Evolutionary conservation across 2,329 filamentous ascomycete genomes (phyloP).

Genomic region (Capronia epimyces): DNA sequence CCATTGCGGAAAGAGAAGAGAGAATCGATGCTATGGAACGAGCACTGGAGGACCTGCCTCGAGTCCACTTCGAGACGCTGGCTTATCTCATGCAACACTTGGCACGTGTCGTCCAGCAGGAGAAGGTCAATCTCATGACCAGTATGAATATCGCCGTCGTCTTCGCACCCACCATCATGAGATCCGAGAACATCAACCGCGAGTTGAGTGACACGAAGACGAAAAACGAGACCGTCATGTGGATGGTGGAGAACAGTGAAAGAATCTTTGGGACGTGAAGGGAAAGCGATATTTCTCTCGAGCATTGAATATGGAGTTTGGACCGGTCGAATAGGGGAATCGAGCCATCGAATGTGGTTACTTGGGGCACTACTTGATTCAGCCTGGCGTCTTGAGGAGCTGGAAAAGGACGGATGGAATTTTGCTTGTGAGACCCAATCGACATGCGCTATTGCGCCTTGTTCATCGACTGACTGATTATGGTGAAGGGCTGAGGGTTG

Average conservation of each 20-base stretch:
- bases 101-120: conserved; percentile 73
- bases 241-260: conserved; percentile 83
- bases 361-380: conserved; percentile 6
- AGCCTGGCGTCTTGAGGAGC: conserved; percentile 12
- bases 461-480: neutral
- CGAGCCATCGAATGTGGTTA: neutral
- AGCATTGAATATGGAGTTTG: conserved; percentile 14
- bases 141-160: conserved; percentile 94
- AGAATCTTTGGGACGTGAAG: conserved; percentile 58
- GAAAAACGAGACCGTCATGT: conserved; percentile 88
- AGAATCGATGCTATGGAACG: conserved; percentile 66
- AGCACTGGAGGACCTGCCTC: conserved; percentile 72
- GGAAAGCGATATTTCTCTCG: neutral
- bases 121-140: conserved; percentile 90
- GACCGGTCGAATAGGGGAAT: neutral
- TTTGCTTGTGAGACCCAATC: neutral
- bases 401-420: neutral
- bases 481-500: neutral
- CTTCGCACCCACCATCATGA: conserved; percentile 96
- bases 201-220: conserved; percentile 95
- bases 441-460: neutral
- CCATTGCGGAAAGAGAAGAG: conserved; percentile 53
- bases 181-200: conserved; percentile 78
- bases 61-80: conserved; percentile 78
- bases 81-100: conserved; percentile 94